Conservation (phyloP, 2,329 filamentous ascomycete genomes). For the Neofusicoccum umdonicola region DNA sequence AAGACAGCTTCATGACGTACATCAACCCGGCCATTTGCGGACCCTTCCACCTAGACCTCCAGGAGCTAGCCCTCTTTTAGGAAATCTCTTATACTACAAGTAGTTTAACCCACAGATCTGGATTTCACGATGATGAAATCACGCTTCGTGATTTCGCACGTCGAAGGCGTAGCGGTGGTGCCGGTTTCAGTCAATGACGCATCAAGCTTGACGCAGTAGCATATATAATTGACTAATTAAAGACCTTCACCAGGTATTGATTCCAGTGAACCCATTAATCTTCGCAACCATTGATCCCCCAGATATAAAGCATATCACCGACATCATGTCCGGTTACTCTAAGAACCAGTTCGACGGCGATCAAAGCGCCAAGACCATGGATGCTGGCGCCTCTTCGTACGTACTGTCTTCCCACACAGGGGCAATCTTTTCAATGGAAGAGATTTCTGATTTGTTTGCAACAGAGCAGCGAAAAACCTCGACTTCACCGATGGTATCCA, state of each 20-base stretch:
- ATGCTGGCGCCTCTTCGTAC: constrained; percentile 26
- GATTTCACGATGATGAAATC: background rate
- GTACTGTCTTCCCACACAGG: background rate
- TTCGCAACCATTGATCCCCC: background rate
- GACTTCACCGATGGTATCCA: constrained; percentile 25
- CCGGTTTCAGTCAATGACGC: background rate
- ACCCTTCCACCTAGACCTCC: background rate
- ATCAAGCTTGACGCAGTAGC: background rate
- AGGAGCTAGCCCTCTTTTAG: background rate
- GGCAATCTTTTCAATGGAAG: background rate
- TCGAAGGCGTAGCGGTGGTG: background rate
- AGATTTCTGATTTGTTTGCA: constrained; percentile 4
- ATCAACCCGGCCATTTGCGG: background rate
- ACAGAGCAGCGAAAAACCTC: constrained; percentile 16
- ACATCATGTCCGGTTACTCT: constrained; percentile 2
- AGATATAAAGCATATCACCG: background rate
- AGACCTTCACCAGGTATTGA: too few species aligned
- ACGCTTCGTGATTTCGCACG: background rate
- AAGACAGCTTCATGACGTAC: background rate
- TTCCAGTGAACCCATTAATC: too few species aligned
- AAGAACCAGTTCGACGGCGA: constrained; percentile 25
- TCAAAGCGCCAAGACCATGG: constrained; percentile 24
- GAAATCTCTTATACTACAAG: background rate
- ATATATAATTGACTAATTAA: background rate
- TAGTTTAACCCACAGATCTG: background rate